Conservation (phyloP, 2,329 filamentous ascomycete species). For the Zalaria obscura region DNA sequence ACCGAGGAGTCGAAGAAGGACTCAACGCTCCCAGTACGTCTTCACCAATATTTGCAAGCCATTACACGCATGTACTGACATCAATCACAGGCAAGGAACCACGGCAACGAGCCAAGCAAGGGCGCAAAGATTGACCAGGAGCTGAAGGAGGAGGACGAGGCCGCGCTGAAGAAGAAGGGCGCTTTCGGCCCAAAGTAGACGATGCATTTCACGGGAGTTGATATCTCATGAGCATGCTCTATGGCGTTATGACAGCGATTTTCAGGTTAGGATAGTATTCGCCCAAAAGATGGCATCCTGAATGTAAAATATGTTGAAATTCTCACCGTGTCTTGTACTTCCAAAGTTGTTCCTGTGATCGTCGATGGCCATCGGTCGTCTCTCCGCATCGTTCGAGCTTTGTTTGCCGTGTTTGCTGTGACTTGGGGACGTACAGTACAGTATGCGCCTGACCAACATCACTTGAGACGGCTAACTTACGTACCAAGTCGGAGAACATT, state of each 20-base stretch:
- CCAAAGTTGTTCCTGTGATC: too few relatives aligned
- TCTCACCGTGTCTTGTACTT: too few relatives aligned
- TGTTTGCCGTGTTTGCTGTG: slow-evolving; percentile 4
- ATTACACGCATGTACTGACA: slow-evolving; percentile 1
- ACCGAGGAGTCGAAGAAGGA: slow-evolving; percentile 38
- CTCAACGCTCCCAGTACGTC: slow-evolving; percentile 33
- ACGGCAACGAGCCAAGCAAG: slow-evolving; percentile 60
- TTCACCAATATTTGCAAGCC: not conserved
- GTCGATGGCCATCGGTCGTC: too few relatives aligned
- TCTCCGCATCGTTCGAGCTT: not conserved
- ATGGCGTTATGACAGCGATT: not conserved
- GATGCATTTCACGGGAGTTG: not conserved
- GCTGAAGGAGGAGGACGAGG: slow-evolving; percentile 54
- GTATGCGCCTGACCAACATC: too few relatives aligned
- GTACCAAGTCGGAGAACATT: too few relatives aligned
- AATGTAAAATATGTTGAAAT: too few relatives aligned
- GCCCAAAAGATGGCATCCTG: too few relatives aligned
- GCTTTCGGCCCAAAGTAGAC: slow-evolving; percentile 17
- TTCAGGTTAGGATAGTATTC: not conserved
- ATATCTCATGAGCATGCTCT: slow-evolving; percentile 1
- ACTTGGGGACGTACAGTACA: too few relatives aligned
- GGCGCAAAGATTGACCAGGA: slow-evolving; percentile 60
- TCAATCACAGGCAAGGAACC: slow-evolving; percentile 39
- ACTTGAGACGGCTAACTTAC: too few relatives aligned
- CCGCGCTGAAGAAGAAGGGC: slow-evolving; percentile 48